Conservation (phyloP, 2,329 filamentous ascomycete genomes). For the Didymella segeticola region DNA sequence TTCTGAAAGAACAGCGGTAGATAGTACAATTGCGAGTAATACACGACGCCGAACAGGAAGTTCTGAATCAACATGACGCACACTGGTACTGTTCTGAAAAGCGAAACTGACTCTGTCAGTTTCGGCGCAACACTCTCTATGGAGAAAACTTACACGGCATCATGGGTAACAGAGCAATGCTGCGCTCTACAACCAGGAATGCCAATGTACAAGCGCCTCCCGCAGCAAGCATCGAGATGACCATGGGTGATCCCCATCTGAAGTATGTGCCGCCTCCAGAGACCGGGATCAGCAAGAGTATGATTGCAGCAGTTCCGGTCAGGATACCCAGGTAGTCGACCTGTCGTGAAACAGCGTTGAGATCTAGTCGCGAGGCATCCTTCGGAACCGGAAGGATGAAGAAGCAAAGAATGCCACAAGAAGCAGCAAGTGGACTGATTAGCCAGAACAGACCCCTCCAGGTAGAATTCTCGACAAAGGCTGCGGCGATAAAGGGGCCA, state of each 20-base stretch:
- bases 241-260: conserved; percentile 62
- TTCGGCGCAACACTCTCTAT: not conserved
- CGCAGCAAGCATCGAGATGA: conserved; percentile 65
- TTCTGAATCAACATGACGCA: conserved; percentile 63
- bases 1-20: conserved; percentile 69
- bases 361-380: conserved; percentile 53
- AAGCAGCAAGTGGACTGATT: conserved; percentile 24
- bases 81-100: conserved; percentile 63
- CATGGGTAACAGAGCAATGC: conserved; percentile 63
- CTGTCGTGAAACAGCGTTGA: not conserved
- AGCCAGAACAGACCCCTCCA: conserved; percentile 36
- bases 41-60: conserved; percentile 66
- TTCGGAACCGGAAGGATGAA: conserved; percentile 48
- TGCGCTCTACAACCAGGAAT: conserved; percentile 61
- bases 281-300: conserved; percentile 68
- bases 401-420: conserved; percentile 20
- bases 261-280: conserved; percentile 67
- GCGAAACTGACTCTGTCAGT: conserved; percentile 47
- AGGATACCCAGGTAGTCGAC: conserved; percentile 67
- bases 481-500: conserved; percentile 36
- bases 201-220: conserved; percentile 55
- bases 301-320: conserved; percentile 61
- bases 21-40: conserved; percentile 66
- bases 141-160: conserved; percentile 54
- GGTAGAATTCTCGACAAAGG: conserved; percentile 25